A percentile compares a stretch with the other conserved stretches of the same genome.
phyloP scores from a whole-genome alignment of 2,329 filamentous ascomycete genomes.

The Scedosporium boydii region DNA sequence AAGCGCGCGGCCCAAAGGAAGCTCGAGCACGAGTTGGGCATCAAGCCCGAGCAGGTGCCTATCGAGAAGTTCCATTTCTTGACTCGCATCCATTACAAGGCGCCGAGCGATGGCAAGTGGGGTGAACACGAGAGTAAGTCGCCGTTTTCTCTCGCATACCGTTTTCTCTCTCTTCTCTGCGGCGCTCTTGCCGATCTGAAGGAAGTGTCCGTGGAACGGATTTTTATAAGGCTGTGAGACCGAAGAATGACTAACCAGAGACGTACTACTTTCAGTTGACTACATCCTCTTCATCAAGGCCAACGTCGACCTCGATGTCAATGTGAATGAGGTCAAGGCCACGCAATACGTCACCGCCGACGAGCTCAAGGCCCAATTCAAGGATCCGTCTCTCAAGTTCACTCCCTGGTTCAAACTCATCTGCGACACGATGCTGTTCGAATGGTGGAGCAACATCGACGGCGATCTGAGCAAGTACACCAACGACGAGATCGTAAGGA shows the following conservation, averaged over 20 bases:
- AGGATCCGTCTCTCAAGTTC: conserved; percentile 71
- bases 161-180: background rate
- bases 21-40: conserved; percentile 88
- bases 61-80: conserved; percentile 88
- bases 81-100: conserved; percentile 96
- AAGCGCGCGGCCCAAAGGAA: conserved; percentile 91
- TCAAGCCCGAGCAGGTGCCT: conserved; percentile 80
- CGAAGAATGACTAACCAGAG: conserved; percentile 10
- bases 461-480: conserved; percentile 73
- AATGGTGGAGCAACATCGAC: conserved; percentile 91
- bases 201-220: background rate
- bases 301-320: conserved; percentile 73
- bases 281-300: conserved; percentile 98
- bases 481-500: conserved; percentile 76
- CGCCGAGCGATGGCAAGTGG: conserved; percentile 94
- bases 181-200: too few species aligned
- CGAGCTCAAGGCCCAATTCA: conserved; percentile 76
- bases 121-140: conserved; percentile 92
- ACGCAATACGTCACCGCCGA: conserved; percentile 76
- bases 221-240: background rate
- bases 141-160: background rate
- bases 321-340: conserved; percentile 81
- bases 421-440: conserved; percentile 92
- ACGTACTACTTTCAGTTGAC: conserved; percentile 54
- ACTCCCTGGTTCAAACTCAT: conserved; percentile 99